Conservation (phyloP, 2,329 filamentous ascomycete genomes). For the Sclerotinia glacialis region DNA sequence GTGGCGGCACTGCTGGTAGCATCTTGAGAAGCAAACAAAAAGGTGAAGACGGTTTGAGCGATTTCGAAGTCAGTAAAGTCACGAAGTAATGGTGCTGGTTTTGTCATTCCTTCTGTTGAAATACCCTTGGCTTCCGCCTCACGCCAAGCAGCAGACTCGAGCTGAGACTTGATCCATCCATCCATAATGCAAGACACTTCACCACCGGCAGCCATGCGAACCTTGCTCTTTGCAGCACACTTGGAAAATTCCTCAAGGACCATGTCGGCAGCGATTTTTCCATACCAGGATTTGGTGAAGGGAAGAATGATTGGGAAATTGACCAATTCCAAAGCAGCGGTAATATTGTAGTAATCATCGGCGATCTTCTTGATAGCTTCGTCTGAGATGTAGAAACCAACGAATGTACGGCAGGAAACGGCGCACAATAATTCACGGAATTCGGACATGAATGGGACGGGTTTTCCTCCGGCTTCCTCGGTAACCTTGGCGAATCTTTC, state of each 20-base stretch:
- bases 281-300: constrained; percentile 94
- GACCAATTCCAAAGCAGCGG: constrained; percentile 90
- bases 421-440: constrained; percentile 96
- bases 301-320: constrained; percentile 97
- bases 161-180: constrained; percentile 85
- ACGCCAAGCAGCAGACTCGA: constrained; percentile 78
- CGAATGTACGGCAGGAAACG: constrained; percentile 93
- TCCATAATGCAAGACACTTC: constrained; percentile 92
- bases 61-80: constrained; percentile 91
- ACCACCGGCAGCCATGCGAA: constrained; percentile 84
- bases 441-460: constrained; percentile 81
- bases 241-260: constrained; percentile 85
- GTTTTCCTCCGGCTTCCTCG: constrained; percentile 67
- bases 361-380: constrained; percentile 90
- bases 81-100: constrained; percentile 78
- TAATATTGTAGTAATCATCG: constrained; percentile 96
- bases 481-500: constrained; percentile 73
- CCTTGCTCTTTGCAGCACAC: constrained; percentile 90
- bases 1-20: constrained; percentile 91
- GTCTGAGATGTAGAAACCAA: constrained; percentile 91
- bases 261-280: constrained; percentile 92
- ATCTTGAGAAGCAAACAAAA: constrained; percentile 96
- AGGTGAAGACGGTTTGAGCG: constrained; percentile 88
- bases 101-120: constrained; percentile 65
- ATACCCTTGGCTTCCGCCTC: constrained; percentile 73